A percentile compares a stretch with the other conserved stretches of the same genome.
These are phyloP conservation scores for Leccinum uliginosum DNA, from an alignment of 768 basidiomycete genomes.

Conservation along the genomic window DNA sequence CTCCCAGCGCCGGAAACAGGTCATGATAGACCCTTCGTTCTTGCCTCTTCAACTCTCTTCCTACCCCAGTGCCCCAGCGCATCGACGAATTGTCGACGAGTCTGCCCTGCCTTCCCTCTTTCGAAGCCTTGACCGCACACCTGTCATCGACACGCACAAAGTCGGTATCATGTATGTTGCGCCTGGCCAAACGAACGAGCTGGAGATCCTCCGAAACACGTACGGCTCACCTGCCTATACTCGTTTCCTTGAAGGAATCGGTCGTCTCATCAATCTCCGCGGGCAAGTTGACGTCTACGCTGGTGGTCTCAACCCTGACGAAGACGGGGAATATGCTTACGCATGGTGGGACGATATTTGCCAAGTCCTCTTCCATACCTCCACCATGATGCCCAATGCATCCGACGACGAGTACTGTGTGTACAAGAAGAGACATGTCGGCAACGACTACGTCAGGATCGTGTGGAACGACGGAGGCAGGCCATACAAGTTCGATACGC, in stretches of 20 bases:
- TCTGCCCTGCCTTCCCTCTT: constrained; percentile 56
- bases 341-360: constrained; percentile 99
- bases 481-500: constrained; percentile 86
- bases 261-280: constrained; percentile 80
- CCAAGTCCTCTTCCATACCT: constrained; percentile 91
- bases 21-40: constrained; percentile 80
- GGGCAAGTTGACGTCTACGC: constrained; percentile 91
- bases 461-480: constrained; percentile 97
- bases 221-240: constrained; percentile 95
- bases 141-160: constrained; percentile 96
- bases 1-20: constrained; percentile 84
- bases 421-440: constrained; percentile 93
- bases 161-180: constrained; percentile 96
- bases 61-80: constrained; percentile 44
- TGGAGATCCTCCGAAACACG: constrained; percentile 82
- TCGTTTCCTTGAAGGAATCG: constrained; percentile 87
- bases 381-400: constrained; percentile 93
- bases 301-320: constrained; percentile 85
- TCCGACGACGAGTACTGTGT: constrained; percentile 63
- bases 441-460: constrained; percentile 94
- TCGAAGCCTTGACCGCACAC: constrained; percentile 71
- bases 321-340: constrained; percentile 95
- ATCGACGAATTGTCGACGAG: constrained; percentile 48
- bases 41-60: constrained; percentile 84
- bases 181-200: constrained; percentile 80